Evolutionary conservation across 2,329 filamentous ascomycete species (phyloP).

Genomic region (Cyanodermella asteris): DNA sequence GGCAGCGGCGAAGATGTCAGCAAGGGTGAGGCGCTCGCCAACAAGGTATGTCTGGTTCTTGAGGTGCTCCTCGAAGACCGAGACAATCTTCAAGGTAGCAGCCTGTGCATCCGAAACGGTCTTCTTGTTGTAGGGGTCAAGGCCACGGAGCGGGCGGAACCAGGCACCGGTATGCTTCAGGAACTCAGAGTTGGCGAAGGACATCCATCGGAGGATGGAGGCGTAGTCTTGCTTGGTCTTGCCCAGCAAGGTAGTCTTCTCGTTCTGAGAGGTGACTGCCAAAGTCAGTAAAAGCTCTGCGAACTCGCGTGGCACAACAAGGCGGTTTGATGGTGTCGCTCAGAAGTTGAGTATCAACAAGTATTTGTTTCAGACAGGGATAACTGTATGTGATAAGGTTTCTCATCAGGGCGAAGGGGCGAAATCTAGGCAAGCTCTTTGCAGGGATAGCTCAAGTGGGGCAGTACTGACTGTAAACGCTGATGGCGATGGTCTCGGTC

Average conservation of each 20-base stretch:
- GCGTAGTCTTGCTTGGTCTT: constrained; percentile 99
- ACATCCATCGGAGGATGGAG: constrained; percentile 96
- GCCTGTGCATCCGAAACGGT: constrained; percentile 60
- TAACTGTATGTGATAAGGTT: constrained; percentile 61
- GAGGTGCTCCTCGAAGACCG: constrained; percentile 68
- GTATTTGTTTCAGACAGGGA: constrained; percentile 97
- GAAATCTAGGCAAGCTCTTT: constrained; percentile 6
- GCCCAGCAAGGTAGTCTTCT: constrained; percentile 97
- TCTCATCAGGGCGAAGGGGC: constrained; percentile 46
- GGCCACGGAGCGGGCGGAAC: constrained; percentile 71
- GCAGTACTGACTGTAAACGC: constrained; percentile 74
- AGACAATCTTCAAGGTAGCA: constrained; percentile 43
- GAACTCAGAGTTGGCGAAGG: constrained; percentile 80
- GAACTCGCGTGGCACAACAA: background rate
- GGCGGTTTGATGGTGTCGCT: constrained; percentile 17
- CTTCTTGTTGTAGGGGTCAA: constrained; percentile 94
- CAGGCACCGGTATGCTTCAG: constrained; percentile 51
- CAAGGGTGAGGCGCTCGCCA: constrained; percentile 89
- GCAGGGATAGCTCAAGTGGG: constrained; percentile 7
- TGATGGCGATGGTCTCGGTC: constrained; percentile 79
- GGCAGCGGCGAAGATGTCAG: constrained; percentile 67
- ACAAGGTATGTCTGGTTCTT: constrained; percentile 89
- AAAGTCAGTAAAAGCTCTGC: constrained; percentile 9
- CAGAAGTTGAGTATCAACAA: constrained; percentile 75
- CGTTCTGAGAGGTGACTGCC: constrained; percentile 92